A percentile compares a stretch with the other conserved stretches of the same genome.
Evolutionary conservation across 2,329 filamentous ascomycete species (phyloP).

Genomic region (Cercospora beticola): DNA sequence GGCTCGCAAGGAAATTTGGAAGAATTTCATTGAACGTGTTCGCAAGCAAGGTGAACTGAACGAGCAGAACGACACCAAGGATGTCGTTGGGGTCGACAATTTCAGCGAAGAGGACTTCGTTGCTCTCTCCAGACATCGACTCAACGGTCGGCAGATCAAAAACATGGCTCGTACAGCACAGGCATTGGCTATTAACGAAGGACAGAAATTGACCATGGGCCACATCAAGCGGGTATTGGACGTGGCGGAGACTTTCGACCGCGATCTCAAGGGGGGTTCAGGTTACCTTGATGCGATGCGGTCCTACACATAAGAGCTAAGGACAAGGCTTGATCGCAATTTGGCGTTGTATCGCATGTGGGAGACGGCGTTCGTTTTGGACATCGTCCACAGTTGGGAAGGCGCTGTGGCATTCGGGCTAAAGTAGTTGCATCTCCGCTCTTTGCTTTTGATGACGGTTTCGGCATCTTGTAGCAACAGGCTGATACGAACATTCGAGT

Average conservation of each 20-base stretch:
- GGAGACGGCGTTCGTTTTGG: neutral
- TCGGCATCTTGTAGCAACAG: neutral
- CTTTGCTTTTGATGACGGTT: neutral
- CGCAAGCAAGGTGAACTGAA: conserved; percentile 62
- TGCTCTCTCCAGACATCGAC: conserved; percentile 63
- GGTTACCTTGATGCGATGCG: conserved; percentile 84
- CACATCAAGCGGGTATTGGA: conserved; percentile 83
- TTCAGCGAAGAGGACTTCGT: conserved; percentile 69
- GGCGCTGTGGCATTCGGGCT: neutral
- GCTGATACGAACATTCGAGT: neutral
- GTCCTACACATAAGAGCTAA: conserved; percentile 59
- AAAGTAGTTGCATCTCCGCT: neutral
- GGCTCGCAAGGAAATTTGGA: conserved; percentile 78
- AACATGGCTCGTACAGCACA: conserved; percentile 83
- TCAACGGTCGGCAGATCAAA: conserved; percentile 78
- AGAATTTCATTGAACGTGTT: conserved; percentile 76
- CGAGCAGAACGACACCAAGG: conserved; percentile 62
- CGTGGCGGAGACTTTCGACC: conserved; percentile 77
- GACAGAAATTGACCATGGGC: conserved; percentile 68
- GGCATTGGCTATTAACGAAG: conserved; percentile 75
- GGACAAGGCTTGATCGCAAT: neutral
- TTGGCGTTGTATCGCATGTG: neutral
- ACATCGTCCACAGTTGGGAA: neutral
- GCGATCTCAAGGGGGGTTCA: conserved; percentile 75
- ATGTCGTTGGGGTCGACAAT: conserved; percentile 62